phyloP scores from a whole-genome alignment of 306 rosid genomes.

The Oemleria cerasiformis region DNA sequence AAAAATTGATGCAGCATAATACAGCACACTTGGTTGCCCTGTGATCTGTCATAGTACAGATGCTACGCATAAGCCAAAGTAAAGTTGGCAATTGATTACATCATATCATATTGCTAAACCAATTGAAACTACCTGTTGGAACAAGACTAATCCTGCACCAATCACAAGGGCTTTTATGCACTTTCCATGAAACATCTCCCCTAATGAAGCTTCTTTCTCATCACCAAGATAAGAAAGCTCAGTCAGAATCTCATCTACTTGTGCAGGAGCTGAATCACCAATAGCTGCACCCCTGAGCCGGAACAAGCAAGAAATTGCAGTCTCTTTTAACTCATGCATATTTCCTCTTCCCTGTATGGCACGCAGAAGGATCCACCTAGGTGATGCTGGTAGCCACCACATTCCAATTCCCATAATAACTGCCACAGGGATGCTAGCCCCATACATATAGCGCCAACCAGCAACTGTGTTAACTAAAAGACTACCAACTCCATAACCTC shows the following conservation, averaged over 20 bases:
- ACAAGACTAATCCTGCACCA: slow-evolving; percentile 81
- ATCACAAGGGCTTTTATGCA: slow-evolving; percentile 73
- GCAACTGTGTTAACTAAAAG: slow-evolving; percentile 61
- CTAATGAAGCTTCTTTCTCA: slow-evolving; percentile 54
- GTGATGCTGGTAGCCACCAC: slow-evolving; percentile 91
- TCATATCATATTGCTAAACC: slow-evolving; percentile 27
- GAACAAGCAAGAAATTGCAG: slow-evolving; percentile 50
- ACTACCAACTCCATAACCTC: slow-evolving; percentile 84
- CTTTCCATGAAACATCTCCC: slow-evolving; percentile 79
- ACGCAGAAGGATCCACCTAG: slow-evolving; percentile 86
- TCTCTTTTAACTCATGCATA: slow-evolving; percentile 42
- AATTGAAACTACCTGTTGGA: slow-evolving; percentile 78
- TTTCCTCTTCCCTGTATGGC: slow-evolving; percentile 76
- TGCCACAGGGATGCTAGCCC: slow-evolving; percentile 61
- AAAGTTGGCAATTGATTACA: slow-evolving; percentile 18
- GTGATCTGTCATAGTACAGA: slow-evolving; percentile 69
- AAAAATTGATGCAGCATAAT: slow-evolving; percentile 88
- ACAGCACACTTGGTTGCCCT: slow-evolving; percentile 97
- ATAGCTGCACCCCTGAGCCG: slow-evolving; percentile 58
- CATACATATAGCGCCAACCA: slow-evolving; percentile 95
- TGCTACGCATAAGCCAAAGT: slow-evolving; percentile 31
- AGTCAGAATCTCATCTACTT: slow-evolving; percentile 72
- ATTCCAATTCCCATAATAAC: slow-evolving; percentile 86
- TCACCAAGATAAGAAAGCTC: slow-evolving; percentile 75
- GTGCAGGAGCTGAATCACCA: slow-evolving; percentile 56